A percentile compares a stretch with the other conserved stretches of the same genome.
Conservation (phyloP, 768 basidiomycete species). For the Clitopilus hobsonii region DNA sequence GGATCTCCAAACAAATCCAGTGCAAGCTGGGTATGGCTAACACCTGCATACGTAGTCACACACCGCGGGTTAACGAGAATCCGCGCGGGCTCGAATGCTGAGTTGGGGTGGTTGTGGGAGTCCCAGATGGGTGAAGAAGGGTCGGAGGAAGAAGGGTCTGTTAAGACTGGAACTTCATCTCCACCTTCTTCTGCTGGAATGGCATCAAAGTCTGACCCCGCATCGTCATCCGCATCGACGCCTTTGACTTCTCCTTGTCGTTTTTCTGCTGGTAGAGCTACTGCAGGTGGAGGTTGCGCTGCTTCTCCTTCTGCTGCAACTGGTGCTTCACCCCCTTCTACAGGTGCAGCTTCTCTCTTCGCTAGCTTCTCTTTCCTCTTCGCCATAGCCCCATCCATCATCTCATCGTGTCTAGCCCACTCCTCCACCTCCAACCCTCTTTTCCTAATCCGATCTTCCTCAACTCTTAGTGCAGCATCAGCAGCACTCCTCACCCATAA, state of each 20-base stretch:
- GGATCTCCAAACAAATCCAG: constrained; percentile 85
- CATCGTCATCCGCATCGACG: constrained; percentile 72
- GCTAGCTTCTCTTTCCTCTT: constrained; percentile 18
- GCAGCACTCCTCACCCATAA: constrained; percentile 89
- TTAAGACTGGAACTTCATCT: constrained; percentile 33
- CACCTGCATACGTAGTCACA: constrained; percentile 97
- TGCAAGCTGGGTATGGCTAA: constrained; percentile 94
- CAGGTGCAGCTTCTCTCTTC: no score
- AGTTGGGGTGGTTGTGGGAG: constrained; percentile 51
- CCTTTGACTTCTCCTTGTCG: constrained; percentile 18
- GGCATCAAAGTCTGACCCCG: constrained; percentile 84
- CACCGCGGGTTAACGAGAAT: constrained; percentile 96
- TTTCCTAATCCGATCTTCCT: constrained; percentile 28
- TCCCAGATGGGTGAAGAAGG: neutral
- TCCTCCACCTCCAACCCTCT: constrained; percentile 37
- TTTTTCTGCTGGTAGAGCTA: constrained; percentile 20
- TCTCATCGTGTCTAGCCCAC: constrained; percentile 27
- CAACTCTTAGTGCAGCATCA: constrained; percentile 49
- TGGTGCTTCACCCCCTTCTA: constrained; percentile 21
- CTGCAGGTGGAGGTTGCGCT: no score
- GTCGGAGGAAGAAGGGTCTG: constrained; percentile 14
- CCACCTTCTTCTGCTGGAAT: constrained; percentile 65
- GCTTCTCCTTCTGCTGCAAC: constrained; percentile 31
- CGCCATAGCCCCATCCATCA: constrained; percentile 15
- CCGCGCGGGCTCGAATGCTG: constrained; percentile 80